Base-by-base conservation (phyloP, 2,329 filamentous ascomycete genomes). In the Fonsecaea nubica region DNA sequence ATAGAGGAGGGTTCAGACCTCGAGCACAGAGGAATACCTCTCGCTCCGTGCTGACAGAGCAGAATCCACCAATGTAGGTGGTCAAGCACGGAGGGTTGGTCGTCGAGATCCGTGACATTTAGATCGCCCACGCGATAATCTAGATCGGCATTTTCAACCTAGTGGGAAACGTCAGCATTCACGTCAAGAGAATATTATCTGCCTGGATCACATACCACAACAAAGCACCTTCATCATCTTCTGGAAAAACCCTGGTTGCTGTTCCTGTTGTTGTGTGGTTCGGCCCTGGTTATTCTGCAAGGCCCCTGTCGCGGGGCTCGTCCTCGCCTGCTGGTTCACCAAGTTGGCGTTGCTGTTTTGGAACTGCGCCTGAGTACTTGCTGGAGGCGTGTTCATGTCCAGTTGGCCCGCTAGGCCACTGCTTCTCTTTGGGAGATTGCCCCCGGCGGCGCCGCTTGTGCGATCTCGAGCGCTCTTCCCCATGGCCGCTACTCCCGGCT, bases 341-440 rank as follows among this genome's bases (percentile, higher is more conserved):
- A 96, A 86, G 79, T 97, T 95, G 78, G 92, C 92, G 76, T 91
- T 92, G 82, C 92, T 97, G 85, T 92, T 94, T 83, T 96, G 93
- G 85, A 97, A 97, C 78, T 97, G 94, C 72, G 94, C 94, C 80
- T 96, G 92, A 71, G 92, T 97, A 77, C 92, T 97, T 75, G 91
- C 92, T 77, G 93, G 90, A 74, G 93, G 92, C 71, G 93, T 94
- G 76, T 88, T 87, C 79, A 90, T 87, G 78, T 96, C 92, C 78
- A 80, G 69, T 58, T 77, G 79, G 72, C 76, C 75, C 59, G 72
- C 75, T 65, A 73, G 68, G 58, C 73, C 80, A 58, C 72, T 73
- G 63, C 67, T 68, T 64, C 72, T 70, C 66, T 73, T 73, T 9
- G 72, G 72, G 15, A 73, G 62, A 55, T 72, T 72, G 64, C 65